These are phyloP conservation scores for Beauveria bassiana DNA, from an alignment of 2,329 filamentous ascomycete species.

Conservation along the genomic window DNA sequence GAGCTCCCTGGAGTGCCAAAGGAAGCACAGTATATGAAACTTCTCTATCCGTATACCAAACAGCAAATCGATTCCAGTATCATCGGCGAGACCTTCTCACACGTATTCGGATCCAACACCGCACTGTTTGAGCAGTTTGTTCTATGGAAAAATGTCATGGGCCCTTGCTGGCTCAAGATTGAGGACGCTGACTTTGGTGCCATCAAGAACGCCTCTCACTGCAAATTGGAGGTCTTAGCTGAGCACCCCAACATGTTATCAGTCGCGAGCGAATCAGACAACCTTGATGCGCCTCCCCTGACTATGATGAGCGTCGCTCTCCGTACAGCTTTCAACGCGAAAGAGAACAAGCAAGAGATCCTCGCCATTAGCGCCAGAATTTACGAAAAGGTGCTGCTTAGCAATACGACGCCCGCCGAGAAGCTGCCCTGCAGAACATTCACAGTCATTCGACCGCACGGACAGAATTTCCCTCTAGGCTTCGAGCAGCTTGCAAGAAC, in stretches of 20 bases:
- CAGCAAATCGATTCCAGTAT: constrained; percentile 61
- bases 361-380: constrained; percentile 84
- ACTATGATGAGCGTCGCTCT: constrained; percentile 94
- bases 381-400: constrained; percentile 83
- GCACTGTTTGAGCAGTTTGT: constrained; percentile 97
- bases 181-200: constrained; percentile 74
- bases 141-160: constrained; percentile 98
- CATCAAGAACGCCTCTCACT: constrained; percentile 90
- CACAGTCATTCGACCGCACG: constrained; percentile 79
- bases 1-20: constrained; percentile 81
- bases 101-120: constrained; percentile 89
- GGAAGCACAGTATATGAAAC: constrained; percentile 85
- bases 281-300: constrained; percentile 73
- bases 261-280: constrained; percentile 68
- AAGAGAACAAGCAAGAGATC: constrained; percentile 95
- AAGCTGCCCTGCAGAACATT: constrained; percentile 85
- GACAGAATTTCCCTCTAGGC: constrained; percentile 69
- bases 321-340: constrained; percentile 79
- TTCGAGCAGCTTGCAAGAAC: constrained; percentile 71
- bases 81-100: constrained; percentile 83
- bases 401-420: constrained; percentile 80
- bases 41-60: constrained; percentile 84
- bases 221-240: constrained; percentile 80
- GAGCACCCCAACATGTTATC: constrained; percentile 70
- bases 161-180: constrained; percentile 93